Evolutionary conservation across 192 early-diverging fungal genomes (phyloP).

Genomic region (Dimargaris verticillata): DNA sequence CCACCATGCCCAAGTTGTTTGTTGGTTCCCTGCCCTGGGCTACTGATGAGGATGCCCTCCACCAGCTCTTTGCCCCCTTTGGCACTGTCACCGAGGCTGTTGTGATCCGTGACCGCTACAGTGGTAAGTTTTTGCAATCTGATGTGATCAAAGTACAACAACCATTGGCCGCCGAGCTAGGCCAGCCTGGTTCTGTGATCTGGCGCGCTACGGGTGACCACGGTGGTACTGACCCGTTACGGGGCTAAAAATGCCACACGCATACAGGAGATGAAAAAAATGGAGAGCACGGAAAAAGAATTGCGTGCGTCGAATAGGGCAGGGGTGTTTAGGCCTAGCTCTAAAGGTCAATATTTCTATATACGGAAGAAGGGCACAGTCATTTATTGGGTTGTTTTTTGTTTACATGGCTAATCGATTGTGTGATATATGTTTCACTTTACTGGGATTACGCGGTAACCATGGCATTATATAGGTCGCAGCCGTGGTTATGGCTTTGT

Average conservation of each 20-base stretch:
- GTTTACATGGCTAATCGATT: neutral
- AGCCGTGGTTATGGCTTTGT: conserved; percentile 86
- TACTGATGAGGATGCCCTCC: conserved; percentile 43
- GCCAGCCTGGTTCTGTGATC: neutral
- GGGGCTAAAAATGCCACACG: too few species aligned
- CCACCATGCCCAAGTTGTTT: conserved; percentile 26
- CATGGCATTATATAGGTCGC: too few species aligned
- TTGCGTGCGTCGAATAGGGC: too few species aligned
- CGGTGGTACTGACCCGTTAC: neutral
- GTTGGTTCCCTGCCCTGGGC: conserved; percentile 50
- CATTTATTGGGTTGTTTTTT: neutral
- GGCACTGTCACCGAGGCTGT: conserved; percentile 47
- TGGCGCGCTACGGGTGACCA: neutral
- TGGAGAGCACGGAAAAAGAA: too few species aligned
- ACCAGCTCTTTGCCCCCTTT: conserved; percentile 35
- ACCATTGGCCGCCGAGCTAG: neutral
- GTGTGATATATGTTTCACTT: neutral
- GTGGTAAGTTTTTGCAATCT: conserved; percentile 34
- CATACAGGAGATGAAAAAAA: too few species aligned
- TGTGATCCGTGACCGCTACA: conserved; percentile 55
- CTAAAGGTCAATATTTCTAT: neutral
- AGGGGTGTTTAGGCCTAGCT: neutral
- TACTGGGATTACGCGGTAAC: neutral
- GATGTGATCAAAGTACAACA: neutral
- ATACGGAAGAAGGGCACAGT: neutral